Percentiles rank a stretch among this genome's conserved stretches.
Conservation (phyloP, 2,329 filamentous ascomycete species). For the Coniella vitis region DNA sequence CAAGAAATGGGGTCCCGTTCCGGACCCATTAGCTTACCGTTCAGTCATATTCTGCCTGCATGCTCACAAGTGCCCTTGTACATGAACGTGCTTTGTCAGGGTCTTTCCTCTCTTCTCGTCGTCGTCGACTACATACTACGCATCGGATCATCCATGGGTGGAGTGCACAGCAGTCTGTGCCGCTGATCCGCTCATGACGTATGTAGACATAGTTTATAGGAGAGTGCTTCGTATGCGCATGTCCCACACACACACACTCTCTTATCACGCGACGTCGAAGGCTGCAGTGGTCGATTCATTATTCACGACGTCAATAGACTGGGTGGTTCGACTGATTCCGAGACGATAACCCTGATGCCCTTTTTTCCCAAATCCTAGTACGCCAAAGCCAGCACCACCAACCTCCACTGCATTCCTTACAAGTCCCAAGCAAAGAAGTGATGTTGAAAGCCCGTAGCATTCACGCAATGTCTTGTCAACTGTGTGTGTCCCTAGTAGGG, state of each 20-base stretch:
- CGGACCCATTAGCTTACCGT: no score
- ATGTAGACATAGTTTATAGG: not conserved
- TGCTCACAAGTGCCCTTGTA: no score
- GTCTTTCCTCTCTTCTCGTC: no score
- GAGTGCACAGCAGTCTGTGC: not conserved
- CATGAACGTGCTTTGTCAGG: no score
- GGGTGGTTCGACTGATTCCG: not conserved
- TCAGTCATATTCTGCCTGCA: no score
- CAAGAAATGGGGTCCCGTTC: no score
- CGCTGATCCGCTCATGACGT: constrained; percentile 3
- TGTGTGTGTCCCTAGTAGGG: constrained; percentile 47
- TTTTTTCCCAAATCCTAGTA: constrained; percentile 9
- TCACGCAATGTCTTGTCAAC: no score
- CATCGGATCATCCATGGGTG: not conserved
- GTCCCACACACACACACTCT: not conserved
- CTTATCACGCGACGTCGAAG: not conserved
- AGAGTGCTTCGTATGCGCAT: no score
- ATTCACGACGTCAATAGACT: not conserved
- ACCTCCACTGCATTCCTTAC: not conserved
- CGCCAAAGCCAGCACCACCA: constrained; percentile 12
- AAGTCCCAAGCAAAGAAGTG: no score
- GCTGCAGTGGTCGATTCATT: constrained; percentile 1
- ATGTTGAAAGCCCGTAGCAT: no score
- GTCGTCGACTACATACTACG: not conserved
- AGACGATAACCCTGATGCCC: constrained; percentile 7